Evolutionary conservation across 768 basidiomycete genomes (phyloP).

Genomic region (Boletus reticuloceps): DNA sequence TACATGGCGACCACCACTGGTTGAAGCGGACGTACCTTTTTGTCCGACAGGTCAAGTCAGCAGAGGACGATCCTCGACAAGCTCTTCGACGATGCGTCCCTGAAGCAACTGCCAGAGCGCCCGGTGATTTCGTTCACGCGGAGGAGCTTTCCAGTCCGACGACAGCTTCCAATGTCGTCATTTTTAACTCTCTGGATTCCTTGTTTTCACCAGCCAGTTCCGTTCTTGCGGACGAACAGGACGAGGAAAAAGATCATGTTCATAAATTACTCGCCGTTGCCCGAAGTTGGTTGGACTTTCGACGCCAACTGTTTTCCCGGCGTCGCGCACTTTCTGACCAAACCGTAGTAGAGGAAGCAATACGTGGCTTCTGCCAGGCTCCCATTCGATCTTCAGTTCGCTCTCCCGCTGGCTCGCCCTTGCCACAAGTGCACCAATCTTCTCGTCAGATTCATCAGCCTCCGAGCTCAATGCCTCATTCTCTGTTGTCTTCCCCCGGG

Average conservation of each 20-base stretch:
- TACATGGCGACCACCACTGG: neutral
- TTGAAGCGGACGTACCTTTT: too few species aligned
- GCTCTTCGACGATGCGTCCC: neutral
- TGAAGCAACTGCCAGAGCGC: neutral
- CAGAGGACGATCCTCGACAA: too few species aligned
- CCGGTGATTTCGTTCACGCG: too few species aligned
- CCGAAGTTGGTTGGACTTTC: constrained; percentile 3
- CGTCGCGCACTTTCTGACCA: neutral
- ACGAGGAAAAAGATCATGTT: neutral
- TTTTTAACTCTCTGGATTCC: too few species aligned
- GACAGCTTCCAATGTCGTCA: neutral
- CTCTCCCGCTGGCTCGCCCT: neutral
- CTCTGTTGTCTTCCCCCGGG: neutral
- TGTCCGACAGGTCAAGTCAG: too few species aligned
- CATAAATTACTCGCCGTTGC: neutral
- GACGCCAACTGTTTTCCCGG: neutral
- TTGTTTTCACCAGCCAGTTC: neutral
- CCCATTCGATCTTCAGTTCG: constrained; percentile 1
- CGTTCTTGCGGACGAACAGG: neutral
- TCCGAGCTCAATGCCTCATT: neutral
- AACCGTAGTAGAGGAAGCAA: too few species aligned
- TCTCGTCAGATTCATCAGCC: neutral
- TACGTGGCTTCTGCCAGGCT: constrained; percentile 6
- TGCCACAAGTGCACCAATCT: neutral
- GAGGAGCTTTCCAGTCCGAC: too few species aligned